Percentiles rank a stretch among this genome's conserved stretches.
These are phyloP conservation scores for Backusella mclennaniae DNA, from an alignment of 192 early-diverging fungal species.

Conservation along the genomic window DNA sequence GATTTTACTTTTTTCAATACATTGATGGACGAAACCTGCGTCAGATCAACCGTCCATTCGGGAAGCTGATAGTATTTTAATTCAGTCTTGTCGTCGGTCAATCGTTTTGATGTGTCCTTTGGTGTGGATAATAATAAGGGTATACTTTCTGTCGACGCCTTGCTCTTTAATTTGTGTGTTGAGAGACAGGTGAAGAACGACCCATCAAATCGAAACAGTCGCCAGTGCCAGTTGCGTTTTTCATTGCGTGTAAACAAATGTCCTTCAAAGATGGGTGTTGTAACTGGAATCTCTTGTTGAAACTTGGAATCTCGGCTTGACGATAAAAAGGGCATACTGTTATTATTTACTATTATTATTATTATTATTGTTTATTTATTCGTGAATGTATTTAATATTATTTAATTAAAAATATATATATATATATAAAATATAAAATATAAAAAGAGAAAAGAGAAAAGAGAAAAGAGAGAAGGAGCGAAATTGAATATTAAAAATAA, in stretches of 20 bases:
- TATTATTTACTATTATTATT: neutral
- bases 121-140: slow-evolving; percentile 33
- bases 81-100: neutral
- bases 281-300: slow-evolving; percentile 27
- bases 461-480: neutral
- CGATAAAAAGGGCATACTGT: neutral
- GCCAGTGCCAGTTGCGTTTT: slow-evolving; percentile 35
- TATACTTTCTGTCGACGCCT: slow-evolving; percentile 4
- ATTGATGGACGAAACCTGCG: slow-evolving; percentile 28
- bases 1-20: slow-evolving; percentile 21
- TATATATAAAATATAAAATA: neutral
- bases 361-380: neutral
- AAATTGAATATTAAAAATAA: neutral
- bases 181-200: slow-evolving; percentile 34
- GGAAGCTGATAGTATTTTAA: slow-evolving; percentile 37
- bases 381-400: neutral
- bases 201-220: slow-evolving; percentile 41
- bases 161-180: slow-evolving; percentile 26
- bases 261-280: slow-evolving; percentile 39
- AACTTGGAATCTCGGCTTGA: slow-evolving; percentile 8
- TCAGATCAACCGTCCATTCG: slow-evolving; percentile 34
- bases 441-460: neutral
- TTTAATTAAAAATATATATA: neutral
- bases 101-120: slow-evolving; percentile 11
- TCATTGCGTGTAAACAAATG: slow-evolving; percentile 31